phyloP scores from a whole-genome alignment of 2,329 filamentous ascomycete genomes.

The Chrysoporthe puriensis region DNA sequence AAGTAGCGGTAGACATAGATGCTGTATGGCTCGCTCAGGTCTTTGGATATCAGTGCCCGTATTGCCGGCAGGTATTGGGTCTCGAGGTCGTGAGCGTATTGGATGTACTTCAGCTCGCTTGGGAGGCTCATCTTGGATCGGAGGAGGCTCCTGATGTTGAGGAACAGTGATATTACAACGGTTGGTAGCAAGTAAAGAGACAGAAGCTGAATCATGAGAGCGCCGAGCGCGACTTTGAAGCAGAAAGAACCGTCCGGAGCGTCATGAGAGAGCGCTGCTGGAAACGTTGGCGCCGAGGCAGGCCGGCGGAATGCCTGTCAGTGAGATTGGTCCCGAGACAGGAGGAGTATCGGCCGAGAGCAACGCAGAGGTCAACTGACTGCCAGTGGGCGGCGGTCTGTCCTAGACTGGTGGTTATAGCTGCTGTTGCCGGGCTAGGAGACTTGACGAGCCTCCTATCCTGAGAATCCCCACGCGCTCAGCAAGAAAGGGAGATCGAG shows the following conservation, averaged over 20 bases:
- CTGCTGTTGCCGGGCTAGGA: not conserved
- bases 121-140: slow-evolving; percentile 38
- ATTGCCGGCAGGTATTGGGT: slow-evolving; percentile 78
- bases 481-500: not conserved
- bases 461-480: not conserved
- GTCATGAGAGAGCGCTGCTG: slow-evolving; percentile 3
- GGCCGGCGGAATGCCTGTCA: not conserved
- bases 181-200: slow-evolving; percentile 24
- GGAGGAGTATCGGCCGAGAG: not conserved
- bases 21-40: slow-evolving; percentile 96
- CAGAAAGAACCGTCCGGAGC: not conserved
- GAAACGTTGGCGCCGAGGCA: not conserved
- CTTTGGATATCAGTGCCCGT: slow-evolving; percentile 89
- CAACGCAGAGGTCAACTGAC: not conserved
- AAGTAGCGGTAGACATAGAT: slow-evolving; percentile 99
- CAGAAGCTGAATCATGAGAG: slow-evolving; percentile 25
- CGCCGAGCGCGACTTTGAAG: slow-evolving; percentile 2
- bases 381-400: not conserved
- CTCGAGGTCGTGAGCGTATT: slow-evolving; percentile 65
- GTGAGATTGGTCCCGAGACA: not conserved
- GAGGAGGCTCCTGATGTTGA: slow-evolving; percentile 18
- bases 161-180: slow-evolving; percentile 21
- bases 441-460: slow-evolving; percentile 1
- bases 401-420: not conserved
- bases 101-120: slow-evolving; percentile 59